Base-by-base conservation (phyloP, 1,284 basidiomycete genomes). In the Austroboletus rostrupii region DNA sequence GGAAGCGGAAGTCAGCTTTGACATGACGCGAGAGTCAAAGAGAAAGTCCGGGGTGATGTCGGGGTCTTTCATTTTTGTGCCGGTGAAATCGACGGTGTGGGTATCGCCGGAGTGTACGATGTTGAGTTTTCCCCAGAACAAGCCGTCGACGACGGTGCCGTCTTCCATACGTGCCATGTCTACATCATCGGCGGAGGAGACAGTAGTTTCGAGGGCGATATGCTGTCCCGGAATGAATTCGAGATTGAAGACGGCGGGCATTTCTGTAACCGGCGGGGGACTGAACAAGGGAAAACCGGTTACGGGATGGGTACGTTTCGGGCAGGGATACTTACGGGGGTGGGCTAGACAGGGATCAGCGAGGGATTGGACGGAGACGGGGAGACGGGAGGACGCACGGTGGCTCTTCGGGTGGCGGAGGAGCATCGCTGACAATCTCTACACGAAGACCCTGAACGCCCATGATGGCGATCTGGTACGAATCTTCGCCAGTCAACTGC, bases 81-180 rank as follows among this genome's bases (percentile, higher is more conserved):
- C 88, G 45, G 72, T 82, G 65, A 91, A 91, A 57, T 90, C 88
- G 77, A 91, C 77, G 52, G 76, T 77, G 66, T 91, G 88, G 16
- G 70, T 81, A 60, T 88, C 85, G 36, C 80, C 86, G 3, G 79
- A 72, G 61, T 91, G 89, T 13, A 89, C 78, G 47, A 91, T 87
- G 57, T 82, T 80, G 46, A 91, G 79, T 62, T 90, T 90, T 3
- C 88, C 88, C 86, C 85, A 90, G 70, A 90, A 91, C 64, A 78
- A 72, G 39, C 88, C 88, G 47, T 87, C 88, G 20, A 91, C 88
- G 21, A 81, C 74, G 11, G 87, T 90, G 3, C 88, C 88, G 57
- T 91, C 88, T 55, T 91, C 88, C 85, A 88, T 89, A 47, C 86
- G 79, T 2, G 88, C 83, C 88, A 91, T 90, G 63, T 91, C 88